phyloP scores from a whole-genome alignment of 176 grass and related monocot genomes.

The Saccharum spontaneum region DNA sequence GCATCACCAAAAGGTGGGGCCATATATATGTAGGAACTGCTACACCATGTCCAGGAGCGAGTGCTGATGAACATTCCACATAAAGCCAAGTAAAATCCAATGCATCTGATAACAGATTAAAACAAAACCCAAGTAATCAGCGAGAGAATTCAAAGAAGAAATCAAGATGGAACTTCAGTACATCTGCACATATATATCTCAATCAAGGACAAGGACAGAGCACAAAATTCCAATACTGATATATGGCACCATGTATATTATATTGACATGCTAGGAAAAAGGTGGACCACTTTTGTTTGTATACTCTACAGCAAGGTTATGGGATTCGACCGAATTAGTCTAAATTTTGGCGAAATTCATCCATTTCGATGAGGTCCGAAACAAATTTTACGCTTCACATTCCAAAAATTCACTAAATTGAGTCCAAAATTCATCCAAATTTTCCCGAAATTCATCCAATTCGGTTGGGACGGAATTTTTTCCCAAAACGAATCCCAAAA shows the following conservation, averaged over 20 bases:
- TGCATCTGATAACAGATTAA: background rate
- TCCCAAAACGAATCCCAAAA: no score
- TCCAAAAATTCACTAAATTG: no score
- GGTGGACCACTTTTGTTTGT: background rate
- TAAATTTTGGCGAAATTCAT: no score
- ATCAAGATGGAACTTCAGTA: background rate
- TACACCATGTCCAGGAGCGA: background rate
- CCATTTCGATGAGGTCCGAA: no score
- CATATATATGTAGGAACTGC: background rate
- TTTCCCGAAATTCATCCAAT: no score
- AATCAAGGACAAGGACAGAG: slow-evolving; percentile 13
- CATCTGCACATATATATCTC: background rate
- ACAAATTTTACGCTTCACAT: no score
- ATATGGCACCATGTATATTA: background rate
- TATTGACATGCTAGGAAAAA: background rate
- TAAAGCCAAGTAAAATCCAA: background rate
- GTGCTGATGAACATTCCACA: background rate
- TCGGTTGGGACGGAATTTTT: no score
- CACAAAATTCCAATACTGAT: background rate
- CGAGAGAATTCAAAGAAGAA: background rate
- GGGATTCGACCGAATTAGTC: no score
- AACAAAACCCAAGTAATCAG: background rate
- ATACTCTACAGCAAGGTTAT: background rate
- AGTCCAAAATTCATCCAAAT: no score
- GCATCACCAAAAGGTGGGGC: background rate